Percentiles rank a stretch among this genome's conserved stretches.
Evolutionary conservation across 208 protist species (phyloP).

Genomic region (Acanthamoeba pearcei): DNA sequence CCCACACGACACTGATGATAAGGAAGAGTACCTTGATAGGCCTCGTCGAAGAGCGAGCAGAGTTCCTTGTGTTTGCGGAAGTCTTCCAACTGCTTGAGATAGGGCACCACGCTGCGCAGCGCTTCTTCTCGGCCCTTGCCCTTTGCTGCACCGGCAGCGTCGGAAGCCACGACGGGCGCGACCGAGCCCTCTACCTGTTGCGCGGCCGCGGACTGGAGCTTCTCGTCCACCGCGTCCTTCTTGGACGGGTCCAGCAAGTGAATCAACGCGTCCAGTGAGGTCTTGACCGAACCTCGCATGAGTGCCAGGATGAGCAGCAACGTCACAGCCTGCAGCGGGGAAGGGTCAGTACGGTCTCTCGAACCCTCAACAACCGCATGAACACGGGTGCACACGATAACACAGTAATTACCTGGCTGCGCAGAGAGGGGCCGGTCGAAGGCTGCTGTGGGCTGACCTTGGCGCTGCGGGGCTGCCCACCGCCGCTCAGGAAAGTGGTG

Average conservation of each 20-base stretch:
- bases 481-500: background rate
- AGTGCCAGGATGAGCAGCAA: constrained; percentile 22
- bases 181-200: background rate
- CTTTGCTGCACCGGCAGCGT: background rate
- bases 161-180: background rate
- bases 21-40: background rate
- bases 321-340: background rate
- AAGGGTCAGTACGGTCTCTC: background rate
- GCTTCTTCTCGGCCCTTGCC: constrained; percentile 4
- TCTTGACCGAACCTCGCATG: constrained; percentile 28
- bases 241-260: background rate
- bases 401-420: background rate
- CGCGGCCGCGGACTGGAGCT: background rate
- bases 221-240: background rate
- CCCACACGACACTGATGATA: background rate
- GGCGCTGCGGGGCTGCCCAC: constrained; percentile 4
- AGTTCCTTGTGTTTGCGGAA: constrained; percentile 49
- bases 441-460: background rate
- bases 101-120: constrained; percentile 42
- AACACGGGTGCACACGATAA: background rate
- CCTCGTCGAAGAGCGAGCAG: constrained; percentile 13
- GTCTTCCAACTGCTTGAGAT: constrained; percentile 47
- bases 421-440: background rate
- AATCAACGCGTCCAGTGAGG: background rate
- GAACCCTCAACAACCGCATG: too few species aligned